A percentile compares a stretch with the other conserved stretches of the same genome.
These are phyloP conservation scores for Tetracladium setigerum DNA, from an alignment of 495 filamentous ascomycete species.

Conservation along the genomic window DNA sequence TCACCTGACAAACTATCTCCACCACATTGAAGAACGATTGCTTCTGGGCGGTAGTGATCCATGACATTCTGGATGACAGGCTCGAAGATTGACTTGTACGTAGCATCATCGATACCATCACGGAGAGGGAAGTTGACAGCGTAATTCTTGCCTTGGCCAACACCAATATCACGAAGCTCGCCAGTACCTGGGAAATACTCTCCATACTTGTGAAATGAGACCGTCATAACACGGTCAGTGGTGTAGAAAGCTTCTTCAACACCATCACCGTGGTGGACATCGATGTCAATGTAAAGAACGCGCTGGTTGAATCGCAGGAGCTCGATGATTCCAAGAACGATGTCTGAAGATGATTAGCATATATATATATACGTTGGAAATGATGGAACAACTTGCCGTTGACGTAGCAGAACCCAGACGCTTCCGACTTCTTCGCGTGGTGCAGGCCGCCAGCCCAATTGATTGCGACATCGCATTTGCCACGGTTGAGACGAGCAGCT, in stretches of 20 bases:
- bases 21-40: conserved; percentile 94
- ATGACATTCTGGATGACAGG: conserved; percentile 89
- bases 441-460: conserved; percentile 98
- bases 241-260: conserved; percentile 98
- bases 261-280: conserved; percentile 96
- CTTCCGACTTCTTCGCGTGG: conserved; percentile 93
- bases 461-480: conserved; percentile 93
- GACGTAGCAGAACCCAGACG: conserved; percentile 96
- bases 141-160: conserved; percentile 88
- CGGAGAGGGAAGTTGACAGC: conserved; percentile 94
- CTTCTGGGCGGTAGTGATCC: conserved; percentile 91
- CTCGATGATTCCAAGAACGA: conserved; percentile 92
- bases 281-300: conserved; percentile 96
- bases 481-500: conserved; percentile 81
- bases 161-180: conserved; percentile 90
- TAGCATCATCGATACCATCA: conserved; percentile 87
- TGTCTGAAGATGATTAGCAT: conserved; percentile 50
- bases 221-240: conserved; percentile 96
- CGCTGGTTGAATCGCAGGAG: conserved; percentile 89
- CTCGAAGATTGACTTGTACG: conserved; percentile 94
- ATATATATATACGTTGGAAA: neutral
- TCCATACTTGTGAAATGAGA: conserved; percentile 97
- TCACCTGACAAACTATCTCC: conserved; percentile 94
- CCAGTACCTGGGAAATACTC: conserved; percentile 98
- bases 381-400: conserved; percentile 59